Base-by-base conservation (phyloP, 2,329 filamentous ascomycete species). In the Fusarium albosuccineum region DNA sequence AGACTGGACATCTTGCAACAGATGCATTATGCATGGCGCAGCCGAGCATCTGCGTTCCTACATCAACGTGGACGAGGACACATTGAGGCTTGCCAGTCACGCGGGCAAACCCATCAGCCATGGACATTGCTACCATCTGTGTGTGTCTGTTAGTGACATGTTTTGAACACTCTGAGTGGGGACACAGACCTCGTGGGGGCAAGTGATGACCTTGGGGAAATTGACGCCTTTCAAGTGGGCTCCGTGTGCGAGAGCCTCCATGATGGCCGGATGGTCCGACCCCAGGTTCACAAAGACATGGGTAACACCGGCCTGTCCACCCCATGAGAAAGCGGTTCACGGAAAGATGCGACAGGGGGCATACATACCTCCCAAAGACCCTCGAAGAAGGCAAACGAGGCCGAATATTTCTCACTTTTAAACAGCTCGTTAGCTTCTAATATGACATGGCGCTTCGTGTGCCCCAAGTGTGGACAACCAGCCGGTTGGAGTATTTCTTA, bases 321-420 rank as follows among this genome's bases (percentile, higher is more conserved):
- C 6, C 36, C 29, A 5, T 11, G 10, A 37, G 9, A 22, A 17
- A 11, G 13, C 11, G 26, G n/a, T 13, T 10, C 29, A 16, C 13
- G 22, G 22, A 5, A 40, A 27, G 14, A 37, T 33, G 9, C 13
- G 29, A 6, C 9, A 39, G 10, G 17, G 33, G 9, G 26, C 14
- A 10, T 26, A 9, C 11, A 13, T 44, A 57, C 58, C 76, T 92
- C 90, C 87, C 89, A 92, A 41, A 93, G 79, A 33, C 90, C 89
- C 81, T 94, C 92, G 71, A 94, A 93, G 78, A 94, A 93, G 77
- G 91, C 92, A 71, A 89, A 92, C 0, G 91, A 92, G 13, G 92
- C 87, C 9, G 92, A 94, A 76, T 94, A 91, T 36, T 54, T 50
- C 45, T 50, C 48, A 11, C 44, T 46, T 46, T 17, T 27, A 9